Percentiles rank a stretch among this genome's conserved stretches.
These are phyloP conservation scores for Fistulifera solaris DNA, from an alignment of 108 stramenopile genomes.

Conservation along the genomic window DNA sequence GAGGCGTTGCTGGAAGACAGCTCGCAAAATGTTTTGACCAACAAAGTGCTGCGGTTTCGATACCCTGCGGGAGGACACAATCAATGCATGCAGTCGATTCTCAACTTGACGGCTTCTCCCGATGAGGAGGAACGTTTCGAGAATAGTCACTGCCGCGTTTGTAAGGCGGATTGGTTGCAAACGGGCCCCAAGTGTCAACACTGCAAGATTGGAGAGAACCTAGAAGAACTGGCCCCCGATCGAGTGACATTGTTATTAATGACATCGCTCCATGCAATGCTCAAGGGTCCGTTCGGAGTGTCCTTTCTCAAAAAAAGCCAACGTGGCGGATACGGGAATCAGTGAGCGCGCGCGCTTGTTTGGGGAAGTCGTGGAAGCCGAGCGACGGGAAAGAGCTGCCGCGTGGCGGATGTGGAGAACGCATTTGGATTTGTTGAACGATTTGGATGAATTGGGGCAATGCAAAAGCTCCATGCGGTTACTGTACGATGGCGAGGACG, in stretches of 20 bases:
- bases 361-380: slow-evolving; percentile 27
- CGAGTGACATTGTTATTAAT: slow-evolving; percentile 1
- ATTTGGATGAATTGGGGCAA: slow-evolving; percentile 55
- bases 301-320: not conserved
- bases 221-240: slow-evolving; percentile 17
- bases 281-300: not conserved
- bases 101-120: slow-evolving; percentile 16
- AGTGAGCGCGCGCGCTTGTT: slow-evolving; percentile 21
- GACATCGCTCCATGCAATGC: not conserved
- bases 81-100: slow-evolving; percentile 16
- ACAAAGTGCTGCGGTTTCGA: slow-evolving; percentile 9
- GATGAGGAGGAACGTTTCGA: slow-evolving; percentile 21
- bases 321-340: slow-evolving; percentile 5
- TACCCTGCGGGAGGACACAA: slow-evolving; percentile 11
- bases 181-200: slow-evolving; percentile 37
- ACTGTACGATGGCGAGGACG: slow-evolving; percentile 28
- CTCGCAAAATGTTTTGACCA: slow-evolving; percentile 12
- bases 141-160: slow-evolving; percentile 44
- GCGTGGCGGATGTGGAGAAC: slow-evolving; percentile 45
- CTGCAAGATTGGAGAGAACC: slow-evolving; percentile 17
- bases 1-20: slow-evolving; percentile 1
- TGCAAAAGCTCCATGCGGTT: slow-evolving; percentile 49
- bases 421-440: slow-evolving; percentile 54
- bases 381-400: slow-evolving; percentile 26
- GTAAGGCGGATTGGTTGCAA: slow-evolving; percentile 43